phyloP scores from a whole-genome alignment of 331 rosid genomes.

The Pyracantha coccinea region DNA sequence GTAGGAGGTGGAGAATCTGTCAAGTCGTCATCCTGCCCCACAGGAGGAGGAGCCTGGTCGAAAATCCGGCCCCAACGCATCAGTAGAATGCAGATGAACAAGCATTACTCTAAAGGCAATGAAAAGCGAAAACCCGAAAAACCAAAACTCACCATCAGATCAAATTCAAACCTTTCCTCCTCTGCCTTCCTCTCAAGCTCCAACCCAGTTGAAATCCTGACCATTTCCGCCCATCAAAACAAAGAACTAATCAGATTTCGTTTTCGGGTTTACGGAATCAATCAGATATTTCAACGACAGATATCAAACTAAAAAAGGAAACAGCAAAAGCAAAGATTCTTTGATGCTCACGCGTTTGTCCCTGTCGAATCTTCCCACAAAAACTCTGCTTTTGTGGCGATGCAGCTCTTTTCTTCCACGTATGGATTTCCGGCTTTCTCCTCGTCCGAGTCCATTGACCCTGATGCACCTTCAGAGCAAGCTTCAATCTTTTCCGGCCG shows the following conservation, averaged over 20 bases:
- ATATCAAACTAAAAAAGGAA: not conserved
- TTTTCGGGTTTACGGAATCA: not conserved
- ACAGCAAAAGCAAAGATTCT: not conserved
- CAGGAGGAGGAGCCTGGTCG: slow-evolving; percentile 61
- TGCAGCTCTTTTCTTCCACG: not conserved
- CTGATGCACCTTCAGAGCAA: slow-evolving; percentile 8
- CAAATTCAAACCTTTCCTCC: slow-evolving; percentile 41
- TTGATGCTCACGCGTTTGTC: slow-evolving; percentile 38
- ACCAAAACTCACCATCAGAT: slow-evolving; percentile 56
- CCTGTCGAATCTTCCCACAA: slow-evolving; percentile 18
- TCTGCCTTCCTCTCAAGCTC: slow-evolving; percentile 24
- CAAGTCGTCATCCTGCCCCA: slow-evolving; percentile 14
- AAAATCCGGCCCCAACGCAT: slow-evolving; percentile 12
- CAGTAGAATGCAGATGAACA: slow-evolving; percentile 13
- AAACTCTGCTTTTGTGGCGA: not conserved
- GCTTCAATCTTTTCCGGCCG: slow-evolving; percentile 23
- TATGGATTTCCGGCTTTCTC: not conserved
- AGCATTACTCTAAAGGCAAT: slow-evolving; percentile 12
- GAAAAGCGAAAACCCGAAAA: not conserved
- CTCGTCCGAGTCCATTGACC: slow-evolving; percentile 11
- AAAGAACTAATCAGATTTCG: not conserved
- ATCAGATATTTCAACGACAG: not conserved
- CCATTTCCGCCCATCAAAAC: slow-evolving; percentile 10
- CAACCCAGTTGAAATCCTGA: slow-evolving; percentile 26
- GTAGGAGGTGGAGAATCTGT: slow-evolving; percentile 15